Evolutionary conservation across 31 red algal genomes (phyloP), one percentile per base, ranked within the genome.

Genomic region (Endocladia muricata): DNA sequence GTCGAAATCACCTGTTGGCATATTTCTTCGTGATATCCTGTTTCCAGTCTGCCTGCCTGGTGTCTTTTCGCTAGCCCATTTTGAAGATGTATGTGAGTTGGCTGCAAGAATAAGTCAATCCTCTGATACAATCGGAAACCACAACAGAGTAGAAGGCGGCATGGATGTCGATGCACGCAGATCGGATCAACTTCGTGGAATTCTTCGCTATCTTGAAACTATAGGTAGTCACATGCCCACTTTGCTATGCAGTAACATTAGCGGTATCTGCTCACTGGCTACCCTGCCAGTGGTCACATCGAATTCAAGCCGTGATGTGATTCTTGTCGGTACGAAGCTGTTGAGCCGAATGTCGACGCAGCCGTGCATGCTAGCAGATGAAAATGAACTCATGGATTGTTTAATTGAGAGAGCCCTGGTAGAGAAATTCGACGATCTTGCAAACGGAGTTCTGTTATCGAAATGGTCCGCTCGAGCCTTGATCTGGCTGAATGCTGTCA

Each of bases 311-410:
- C 60, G 74, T 49, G 73, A 87, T 49, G 44, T 87, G 25, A 68
- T 78, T 34, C 63, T 87, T 29, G 66, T 71, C 40, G 83, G 83
- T 17, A 61, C 78, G 41, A 78, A 68, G 54, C 62, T 78, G 41
- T 7, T 60, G 6, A 76, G 83, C 32, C 52, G 41, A 13, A 36
- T 65, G 25, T n/a, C n/a, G n/a, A n/a, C n/a, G n/a, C 42, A 60
- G 41, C 54, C 34, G 26, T 32, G 28, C 2, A 70, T 21, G 34
- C 4, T 38, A 6, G 4, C 13, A 9, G 28, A 61, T 6, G 61
- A 52, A 54, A 55, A 38, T 2, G 35, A 38, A 2, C 22, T 43
- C 2, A 23, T 72, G 26, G 38, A 63, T 49, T 6, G 22, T 25
- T 44, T 33, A 4, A 35, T 78, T 31, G 3, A 44, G 2, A 35